Percentiles rank a stretch among this genome's conserved stretches.
Evolutionary conservation across 495 filamentous ascomycete species (phyloP).

Genomic region (Lasiosphaeria ovina): DNA sequence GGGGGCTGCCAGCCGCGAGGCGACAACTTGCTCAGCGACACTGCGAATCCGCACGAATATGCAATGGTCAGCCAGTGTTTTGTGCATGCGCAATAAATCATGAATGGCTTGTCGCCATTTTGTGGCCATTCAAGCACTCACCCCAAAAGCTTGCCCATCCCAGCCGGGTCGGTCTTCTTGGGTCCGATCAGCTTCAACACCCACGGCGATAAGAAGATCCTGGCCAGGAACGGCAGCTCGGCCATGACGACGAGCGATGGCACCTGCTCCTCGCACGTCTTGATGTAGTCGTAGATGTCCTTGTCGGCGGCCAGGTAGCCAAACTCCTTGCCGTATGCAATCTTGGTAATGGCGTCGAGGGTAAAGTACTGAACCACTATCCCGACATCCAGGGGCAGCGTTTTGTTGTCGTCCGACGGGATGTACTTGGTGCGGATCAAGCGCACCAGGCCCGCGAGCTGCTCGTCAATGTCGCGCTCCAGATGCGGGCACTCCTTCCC

Average conservation of each 20-base stretch:
- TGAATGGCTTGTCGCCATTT: no score
- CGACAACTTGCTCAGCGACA: constrained; percentile 33
- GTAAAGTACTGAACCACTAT: constrained; percentile 48
- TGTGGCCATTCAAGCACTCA: constrained; percentile 25
- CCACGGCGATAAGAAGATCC: constrained; percentile 37
- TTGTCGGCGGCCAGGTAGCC: constrained; percentile 44
- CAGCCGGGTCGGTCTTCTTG: constrained; percentile 50
- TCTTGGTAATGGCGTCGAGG: constrained; percentile 47
- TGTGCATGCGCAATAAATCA: background rate
- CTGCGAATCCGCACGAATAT: constrained; percentile 6
- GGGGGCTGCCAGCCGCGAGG: constrained; percentile 29
- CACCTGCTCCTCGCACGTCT: constrained; percentile 33
- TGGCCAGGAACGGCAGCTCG: constrained; percentile 31
- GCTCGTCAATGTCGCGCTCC: constrained; percentile 45
- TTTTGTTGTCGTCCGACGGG: background rate
- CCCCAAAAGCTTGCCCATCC: constrained; percentile 37
- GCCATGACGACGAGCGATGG: constrained; percentile 25
- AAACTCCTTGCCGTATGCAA: constrained; percentile 54
- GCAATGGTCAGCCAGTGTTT: background rate
- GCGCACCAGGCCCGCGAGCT: constrained; percentile 37
- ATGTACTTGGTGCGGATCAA: constrained; percentile 37
- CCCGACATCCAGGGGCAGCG: constrained; percentile 41
- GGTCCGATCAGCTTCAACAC: constrained; percentile 55
- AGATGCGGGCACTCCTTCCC: constrained; percentile 49
- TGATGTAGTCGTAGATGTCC: constrained; percentile 51